Percentiles rank a stretch among this genome's conserved stretches.
Conservation (phyloP, 2,329 filamentous ascomycete genomes). For the Calonectria montana region DNA sequence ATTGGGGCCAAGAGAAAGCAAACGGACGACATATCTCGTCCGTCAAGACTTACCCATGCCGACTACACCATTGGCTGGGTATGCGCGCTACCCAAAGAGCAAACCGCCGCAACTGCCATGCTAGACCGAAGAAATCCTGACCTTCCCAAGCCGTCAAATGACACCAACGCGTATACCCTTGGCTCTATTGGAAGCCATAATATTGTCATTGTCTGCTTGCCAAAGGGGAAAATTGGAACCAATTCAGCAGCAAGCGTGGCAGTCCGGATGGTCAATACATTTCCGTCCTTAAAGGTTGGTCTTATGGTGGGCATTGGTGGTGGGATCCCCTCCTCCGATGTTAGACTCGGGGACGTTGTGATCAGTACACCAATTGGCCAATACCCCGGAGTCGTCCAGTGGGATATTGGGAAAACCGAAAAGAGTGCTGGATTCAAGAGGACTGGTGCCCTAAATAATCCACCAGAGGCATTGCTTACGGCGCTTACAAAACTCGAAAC, state of each 20-base stretch:
- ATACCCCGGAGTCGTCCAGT: conserved; percentile 33
- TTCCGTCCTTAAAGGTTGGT: conserved; percentile 41
- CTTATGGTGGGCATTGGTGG: conserved; percentile 40
- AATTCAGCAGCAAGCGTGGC: conserved; percentile 46
- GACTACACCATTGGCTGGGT: conserved; percentile 45
- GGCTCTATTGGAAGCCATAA: conserved; percentile 46
- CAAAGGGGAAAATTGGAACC: conserved; percentile 41
- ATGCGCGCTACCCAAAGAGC: conserved; percentile 41
- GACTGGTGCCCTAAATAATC: conserved; percentile 23
- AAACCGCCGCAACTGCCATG: conserved; percentile 40
- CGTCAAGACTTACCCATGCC: background rate
- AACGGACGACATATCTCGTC: background rate
- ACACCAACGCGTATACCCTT: conserved; percentile 41
- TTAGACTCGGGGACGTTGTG: conserved; percentile 39
- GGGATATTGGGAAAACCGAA: conserved; percentile 34
- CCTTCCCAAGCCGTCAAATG: conserved; percentile 14
- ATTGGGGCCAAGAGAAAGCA: background rate
- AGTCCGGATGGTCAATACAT: conserved; percentile 47
- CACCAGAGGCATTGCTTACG: conserved; percentile 28
- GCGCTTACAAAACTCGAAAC: conserved; percentile 18
- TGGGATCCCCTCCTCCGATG: conserved; percentile 28
- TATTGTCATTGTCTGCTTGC: conserved; percentile 47
- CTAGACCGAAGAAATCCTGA: conserved; percentile 38
- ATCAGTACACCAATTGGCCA: conserved; percentile 30
- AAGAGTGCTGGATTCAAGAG: conserved; percentile 25